Percentiles rank a stretch among this genome's conserved stretches.
phyloP scores from a whole-genome alignment of 306 rosid species.

The Benincasa hispida region DNA sequence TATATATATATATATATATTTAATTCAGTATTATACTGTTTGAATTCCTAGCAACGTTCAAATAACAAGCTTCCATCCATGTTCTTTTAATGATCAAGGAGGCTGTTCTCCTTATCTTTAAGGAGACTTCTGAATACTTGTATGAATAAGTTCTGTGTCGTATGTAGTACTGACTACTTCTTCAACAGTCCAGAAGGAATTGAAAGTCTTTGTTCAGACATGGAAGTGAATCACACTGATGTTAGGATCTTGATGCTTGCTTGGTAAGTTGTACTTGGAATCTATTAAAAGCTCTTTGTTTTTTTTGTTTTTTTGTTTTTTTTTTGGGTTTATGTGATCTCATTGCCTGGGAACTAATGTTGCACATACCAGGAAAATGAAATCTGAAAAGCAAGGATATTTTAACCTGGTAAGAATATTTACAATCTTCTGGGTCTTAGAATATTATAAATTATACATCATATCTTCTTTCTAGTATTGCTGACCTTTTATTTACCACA shows the following conservation, averaged over 20 bases:
- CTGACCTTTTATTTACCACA: background rate
- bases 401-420: slow-evolving; percentile 63
- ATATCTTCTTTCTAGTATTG: background rate
- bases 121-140: background rate
- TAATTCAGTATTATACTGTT: background rate
- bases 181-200: slow-evolving; percentile 91
- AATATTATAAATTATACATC: background rate
- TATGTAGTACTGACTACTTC: slow-evolving; percentile 7
- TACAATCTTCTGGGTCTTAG: background rate
- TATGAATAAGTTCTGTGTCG: background rate
- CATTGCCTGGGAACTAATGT: slow-evolving; percentile 25
- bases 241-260: slow-evolving; percentile 97
- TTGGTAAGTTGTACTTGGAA: slow-evolving; percentile 45
- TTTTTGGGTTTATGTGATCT: background rate
- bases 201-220: slow-evolving; percentile 83
- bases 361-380: slow-evolving; percentile 77
- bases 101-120: background rate
- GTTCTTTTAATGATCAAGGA: background rate
- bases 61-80: background rate
- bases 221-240: slow-evolving; percentile 86
- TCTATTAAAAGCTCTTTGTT: slow-evolving; percentile 7
- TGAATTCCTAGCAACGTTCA: background rate
- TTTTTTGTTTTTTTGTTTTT: background rate
- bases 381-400: slow-evolving; percentile 88
- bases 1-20: background rate